These are phyloP conservation scores for Ocimum tenuiflorum DNA, from an alignment of 257 asterid species.

Conservation along the genomic window DNA sequence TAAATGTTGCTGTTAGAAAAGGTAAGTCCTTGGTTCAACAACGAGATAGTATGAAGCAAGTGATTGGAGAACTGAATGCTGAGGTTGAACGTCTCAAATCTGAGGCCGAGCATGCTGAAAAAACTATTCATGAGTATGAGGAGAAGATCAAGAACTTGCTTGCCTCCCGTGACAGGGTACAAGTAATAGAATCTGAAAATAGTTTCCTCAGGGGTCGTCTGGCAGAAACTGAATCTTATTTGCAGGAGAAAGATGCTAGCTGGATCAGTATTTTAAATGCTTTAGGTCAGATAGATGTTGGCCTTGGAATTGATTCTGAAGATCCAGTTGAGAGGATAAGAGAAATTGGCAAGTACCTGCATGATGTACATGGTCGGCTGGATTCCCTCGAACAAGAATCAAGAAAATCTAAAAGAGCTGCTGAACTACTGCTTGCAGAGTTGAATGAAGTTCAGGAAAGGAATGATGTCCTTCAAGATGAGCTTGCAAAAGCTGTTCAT, in stretches of 20 bases:
- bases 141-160: conserved; percentile 46
- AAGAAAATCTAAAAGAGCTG: conserved; percentile 76
- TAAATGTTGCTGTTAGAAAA: conserved; percentile 82
- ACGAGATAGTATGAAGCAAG: conserved; percentile 79
- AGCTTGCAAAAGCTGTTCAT: conserved; percentile 45
- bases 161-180: conserved; percentile 45
- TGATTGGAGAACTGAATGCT: conserved; percentile 53
- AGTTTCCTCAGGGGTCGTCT: conserved; percentile 47
- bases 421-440: conserved; percentile 89
- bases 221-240: conserved; percentile 41
- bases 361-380: conserved; percentile 39
- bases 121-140: conserved; percentile 48
- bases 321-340: conserved; percentile 54
- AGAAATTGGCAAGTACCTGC: conserved; percentile 41
- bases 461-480: conserved; percentile 86
- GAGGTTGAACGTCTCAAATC: conserved; percentile 61
- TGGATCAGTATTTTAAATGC: conserved; percentile 46
- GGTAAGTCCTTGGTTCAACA: conserved; percentile 92
- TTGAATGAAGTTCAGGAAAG: conserved; percentile 97
- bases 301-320: conserved; percentile 26
- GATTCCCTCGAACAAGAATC: conserved; percentile 59
- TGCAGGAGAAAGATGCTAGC: conserved; percentile 53
- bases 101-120: conserved; percentile 38
- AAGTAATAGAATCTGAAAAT: conserved; percentile 60
- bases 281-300: conserved; percentile 47